Conservation (phyloP, 1,284 basidiomycete genomes). For the Boletus sp. region DNA sequence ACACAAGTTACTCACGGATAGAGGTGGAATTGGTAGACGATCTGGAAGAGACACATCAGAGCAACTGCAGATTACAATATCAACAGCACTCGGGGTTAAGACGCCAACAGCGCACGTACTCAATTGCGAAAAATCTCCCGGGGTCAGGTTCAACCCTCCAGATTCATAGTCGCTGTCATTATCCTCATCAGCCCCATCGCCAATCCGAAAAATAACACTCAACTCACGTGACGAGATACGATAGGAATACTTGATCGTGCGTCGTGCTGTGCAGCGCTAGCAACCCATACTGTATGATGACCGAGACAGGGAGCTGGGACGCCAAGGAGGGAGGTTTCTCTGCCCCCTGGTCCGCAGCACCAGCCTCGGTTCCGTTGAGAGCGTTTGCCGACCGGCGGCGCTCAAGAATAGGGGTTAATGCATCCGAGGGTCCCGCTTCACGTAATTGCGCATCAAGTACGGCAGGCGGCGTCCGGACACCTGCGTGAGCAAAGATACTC, state of each 20-base stretch:
- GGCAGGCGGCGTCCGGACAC: conserved; percentile 70
- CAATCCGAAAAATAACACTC: background rate
- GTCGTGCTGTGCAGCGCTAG: conserved; percentile 80
- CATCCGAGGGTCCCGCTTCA: conserved; percentile 41
- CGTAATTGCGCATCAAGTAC: conserved; percentile 63
- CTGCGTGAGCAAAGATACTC: conserved; percentile 77
- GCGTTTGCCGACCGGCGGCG: conserved; percentile 15
- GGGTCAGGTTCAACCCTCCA: conserved; percentile 74
- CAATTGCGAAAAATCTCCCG: conserved; percentile 79
- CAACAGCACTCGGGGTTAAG: background rate
- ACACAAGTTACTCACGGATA: conserved; percentile 65
- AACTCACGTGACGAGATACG: conserved; percentile 78
- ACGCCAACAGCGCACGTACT: conserved; percentile 54
- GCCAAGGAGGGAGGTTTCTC: conserved; percentile 56
- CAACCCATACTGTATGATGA: conserved; percentile 78
- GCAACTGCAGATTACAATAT: conserved; percentile 50
- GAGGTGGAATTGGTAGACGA: conserved; percentile 79
- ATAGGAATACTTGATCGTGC: conserved; percentile 81
- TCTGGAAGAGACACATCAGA: conserved; percentile 77
- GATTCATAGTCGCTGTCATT: conserved; percentile 58
- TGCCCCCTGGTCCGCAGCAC: conserved; percentile 6
- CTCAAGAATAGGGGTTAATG: conserved; percentile 55
- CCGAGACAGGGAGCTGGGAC: conserved; percentile 64
- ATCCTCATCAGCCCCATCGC: background rate
- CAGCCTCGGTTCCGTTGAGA: conserved; percentile 3